These are phyloP conservation scores for Alternaria sp. DNA, from an alignment of 2,329 filamentous ascomycete genomes.

Conservation along the genomic window DNA sequence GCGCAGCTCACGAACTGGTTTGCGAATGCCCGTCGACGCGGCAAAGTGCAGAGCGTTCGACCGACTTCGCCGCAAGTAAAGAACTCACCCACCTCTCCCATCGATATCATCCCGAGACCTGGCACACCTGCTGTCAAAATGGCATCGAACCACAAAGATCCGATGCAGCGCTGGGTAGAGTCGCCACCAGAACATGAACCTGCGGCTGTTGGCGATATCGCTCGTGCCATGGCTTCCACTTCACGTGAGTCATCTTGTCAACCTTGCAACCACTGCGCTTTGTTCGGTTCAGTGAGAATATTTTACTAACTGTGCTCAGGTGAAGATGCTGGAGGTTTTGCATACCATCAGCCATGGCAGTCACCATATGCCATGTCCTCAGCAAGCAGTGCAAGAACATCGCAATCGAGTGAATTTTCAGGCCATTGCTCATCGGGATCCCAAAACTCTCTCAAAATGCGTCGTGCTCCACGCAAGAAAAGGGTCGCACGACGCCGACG, in stretches of 20 bases:
- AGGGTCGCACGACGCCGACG: constrained; percentile 17
- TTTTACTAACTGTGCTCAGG: background rate
- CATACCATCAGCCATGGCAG: constrained; percentile 18
- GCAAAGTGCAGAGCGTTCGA: constrained; percentile 24
- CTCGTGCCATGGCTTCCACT: constrained; percentile 32
- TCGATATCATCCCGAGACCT: constrained; percentile 35
- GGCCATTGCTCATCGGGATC: constrained; percentile 24
- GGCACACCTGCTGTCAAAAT: constrained; percentile 29
- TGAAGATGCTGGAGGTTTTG: background rate
- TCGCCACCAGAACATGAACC: constrained; percentile 42
- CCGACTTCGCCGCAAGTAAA: constrained; percentile 18
- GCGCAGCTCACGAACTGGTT: constrained; percentile 41
- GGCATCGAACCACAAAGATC: constrained; percentile 20
- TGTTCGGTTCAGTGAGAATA: too few relatives aligned
- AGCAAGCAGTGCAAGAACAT: constrained; percentile 36
- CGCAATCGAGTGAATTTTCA: constrained; percentile 33
- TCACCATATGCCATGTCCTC: constrained; percentile 27
- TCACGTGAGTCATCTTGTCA: constrained; percentile 6
- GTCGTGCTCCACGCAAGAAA: constrained; percentile 21
- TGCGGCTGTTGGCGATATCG: constrained; percentile 32
- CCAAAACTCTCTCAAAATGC: constrained; percentile 24
- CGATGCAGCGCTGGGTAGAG: constrained; percentile 40
- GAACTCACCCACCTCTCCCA: constrained; percentile 14
- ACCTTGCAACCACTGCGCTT: background rate
- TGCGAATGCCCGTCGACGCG: constrained; percentile 38